phyloP scores from a whole-genome alignment of 2,329 filamentous ascomycete genomes.

The Metarhizium album region DNA sequence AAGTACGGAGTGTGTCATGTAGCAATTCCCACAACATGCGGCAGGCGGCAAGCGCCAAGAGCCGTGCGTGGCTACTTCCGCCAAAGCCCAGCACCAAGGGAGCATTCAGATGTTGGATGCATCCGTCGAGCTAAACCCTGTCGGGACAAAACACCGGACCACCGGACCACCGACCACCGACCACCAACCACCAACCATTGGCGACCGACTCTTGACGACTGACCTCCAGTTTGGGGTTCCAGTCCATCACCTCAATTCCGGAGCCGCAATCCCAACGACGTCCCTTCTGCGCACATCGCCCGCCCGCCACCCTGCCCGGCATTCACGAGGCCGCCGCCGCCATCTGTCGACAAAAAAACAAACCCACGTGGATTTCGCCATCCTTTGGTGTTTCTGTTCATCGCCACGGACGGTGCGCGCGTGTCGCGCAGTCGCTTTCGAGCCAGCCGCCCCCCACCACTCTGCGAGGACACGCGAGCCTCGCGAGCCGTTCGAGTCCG shows the following conservation, averaged over 20 bases:
- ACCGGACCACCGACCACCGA: slow-evolving; percentile 1
- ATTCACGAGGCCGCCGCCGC: slow-evolving; percentile 1
- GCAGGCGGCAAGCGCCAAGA: too few species aligned
- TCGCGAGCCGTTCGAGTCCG: neutral
- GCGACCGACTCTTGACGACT: neutral
- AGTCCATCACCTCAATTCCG: neutral
- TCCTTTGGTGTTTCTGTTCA: neutral
- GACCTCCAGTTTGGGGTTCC: neutral
- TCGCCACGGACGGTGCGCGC: neutral
- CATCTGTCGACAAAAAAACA: neutral
- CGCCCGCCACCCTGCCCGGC: neutral
- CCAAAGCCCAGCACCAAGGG: too few species aligned
- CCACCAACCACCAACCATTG: neutral
- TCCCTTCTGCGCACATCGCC: neutral
- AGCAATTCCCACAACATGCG: too few species aligned
- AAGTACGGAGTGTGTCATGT: too few species aligned
- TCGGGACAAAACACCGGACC: slow-evolving; percentile 4
- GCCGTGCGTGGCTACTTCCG: too few species aligned
- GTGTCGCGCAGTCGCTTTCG: neutral
- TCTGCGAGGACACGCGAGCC: neutral
- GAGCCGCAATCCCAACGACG: slow-evolving; percentile 7
- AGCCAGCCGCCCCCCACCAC: neutral
- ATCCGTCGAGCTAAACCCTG: slow-evolving; percentile 9
- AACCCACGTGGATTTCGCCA: neutral
- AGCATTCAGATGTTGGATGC: neutral